phyloP scores from a whole-genome alignment of 1,284 basidiomycete species.

The Trametes pubescens region DNA sequence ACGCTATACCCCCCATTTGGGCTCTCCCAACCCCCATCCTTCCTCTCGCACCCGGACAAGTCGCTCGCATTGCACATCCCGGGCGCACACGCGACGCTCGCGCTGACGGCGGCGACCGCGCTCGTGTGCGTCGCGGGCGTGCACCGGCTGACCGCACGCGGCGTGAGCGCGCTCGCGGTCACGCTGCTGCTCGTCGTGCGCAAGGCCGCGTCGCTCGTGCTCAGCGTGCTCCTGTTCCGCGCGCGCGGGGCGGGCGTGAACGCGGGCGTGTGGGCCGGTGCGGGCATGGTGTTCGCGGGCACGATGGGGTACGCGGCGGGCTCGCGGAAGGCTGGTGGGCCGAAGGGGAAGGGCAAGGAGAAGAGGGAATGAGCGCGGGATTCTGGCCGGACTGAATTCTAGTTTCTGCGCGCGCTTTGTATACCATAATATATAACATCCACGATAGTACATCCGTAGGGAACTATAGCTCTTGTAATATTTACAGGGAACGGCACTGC shows the following conservation, averaged over 20 bases:
- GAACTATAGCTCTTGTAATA: background rate
- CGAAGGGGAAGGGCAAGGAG: constrained; percentile 23
- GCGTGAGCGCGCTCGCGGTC: constrained; percentile 82
- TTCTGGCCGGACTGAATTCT: background rate
- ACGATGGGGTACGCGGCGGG: constrained; percentile 71
- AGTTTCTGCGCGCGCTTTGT: background rate
- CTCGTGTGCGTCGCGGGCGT: constrained; percentile 92
- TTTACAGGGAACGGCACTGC: constrained; percentile 4
- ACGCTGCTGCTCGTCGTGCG: constrained; percentile 90
- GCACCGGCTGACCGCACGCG: constrained; percentile 79
- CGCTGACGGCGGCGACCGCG: constrained; percentile 86
- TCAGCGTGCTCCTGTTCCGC: constrained; percentile 68
- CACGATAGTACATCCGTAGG: background rate
- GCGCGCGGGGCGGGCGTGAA: constrained; percentile 31
- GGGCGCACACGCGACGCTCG: constrained; percentile 69
- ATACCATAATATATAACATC: background rate
- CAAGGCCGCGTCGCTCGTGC: constrained; percentile 85
- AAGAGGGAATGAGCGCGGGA: background rate
- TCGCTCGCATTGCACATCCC: constrained; percentile 54
- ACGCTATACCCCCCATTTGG: constrained; percentile 25
- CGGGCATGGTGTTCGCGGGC: constrained; percentile 73
- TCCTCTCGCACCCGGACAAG: background rate
- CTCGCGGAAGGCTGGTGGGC: constrained; percentile 13
- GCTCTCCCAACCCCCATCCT: constrained; percentile 14
- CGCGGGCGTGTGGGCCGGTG: constrained; percentile 61